Base-by-base conservation (phyloP, 2,329 filamentous ascomycete species). In the Fusarium setosum region DNA sequence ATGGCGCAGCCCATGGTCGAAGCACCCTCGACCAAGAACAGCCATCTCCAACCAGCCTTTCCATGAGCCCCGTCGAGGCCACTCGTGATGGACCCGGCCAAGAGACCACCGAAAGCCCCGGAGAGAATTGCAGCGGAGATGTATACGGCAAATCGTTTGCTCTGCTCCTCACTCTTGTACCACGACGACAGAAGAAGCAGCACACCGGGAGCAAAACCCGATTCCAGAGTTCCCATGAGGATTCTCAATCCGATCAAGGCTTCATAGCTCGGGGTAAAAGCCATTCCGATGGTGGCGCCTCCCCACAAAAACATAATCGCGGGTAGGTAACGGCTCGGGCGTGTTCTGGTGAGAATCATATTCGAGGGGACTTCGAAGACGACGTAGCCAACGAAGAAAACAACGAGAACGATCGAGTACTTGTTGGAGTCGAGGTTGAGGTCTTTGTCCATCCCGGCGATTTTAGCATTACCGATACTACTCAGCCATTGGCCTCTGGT, bases 331-430 rank as follows among this genome's bases (percentile, higher is more conserved):
- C 90, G 76, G 37, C 84, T 87, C 0, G 90, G 90, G 4, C 85
- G 81, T 50, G 88, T 78, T 8, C 83, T 82, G 72, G 90, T 90
- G 47, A 92, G 83, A 37, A 92, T 75, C 60, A 91, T 62, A 50
- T 92, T 92, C 21, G 88, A 90, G 24, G 89, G 73, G 0, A 84
- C 82, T 70, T 91, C 89, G 68, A 89, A 90, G 26, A 90, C 74
- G 1, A 89, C 80, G 74, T 93, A 93, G 5, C 87, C 89, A 52
- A 92, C 81, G 79, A 92, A 92, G 79, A 92, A 92, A 65, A 92
- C 83, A 15, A 75, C 62, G 13, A 87, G 79, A 15, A 82, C 77
- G 20, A 86, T 80, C 70, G 90, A 90, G 75, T 91, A 92, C 73
- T 87, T 81, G 37, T 80, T 79, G 8, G 84, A 79, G 3, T 83